phyloP scores from a whole-genome alignment of 2,329 filamentous ascomycete species.

The Fusarium domesticum region DNA sequence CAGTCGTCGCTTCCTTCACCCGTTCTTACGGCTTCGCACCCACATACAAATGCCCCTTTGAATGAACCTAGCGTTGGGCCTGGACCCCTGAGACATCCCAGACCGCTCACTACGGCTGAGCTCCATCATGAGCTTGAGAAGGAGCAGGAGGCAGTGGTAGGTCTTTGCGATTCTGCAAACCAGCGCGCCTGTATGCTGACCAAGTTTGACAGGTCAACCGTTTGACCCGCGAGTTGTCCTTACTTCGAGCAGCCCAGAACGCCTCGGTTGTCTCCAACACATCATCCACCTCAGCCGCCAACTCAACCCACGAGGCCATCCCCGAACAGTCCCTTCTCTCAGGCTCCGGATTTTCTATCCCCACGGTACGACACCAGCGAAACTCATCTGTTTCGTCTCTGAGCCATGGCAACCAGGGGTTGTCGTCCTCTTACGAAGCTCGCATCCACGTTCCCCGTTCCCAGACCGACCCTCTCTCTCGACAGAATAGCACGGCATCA shows the following conservation, averaged over 20 bases:
- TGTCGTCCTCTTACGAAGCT: constrained; percentile 37
- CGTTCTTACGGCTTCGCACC: constrained; percentile 31
- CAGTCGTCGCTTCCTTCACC: constrained; percentile 33
- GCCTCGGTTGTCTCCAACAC: constrained; percentile 63
- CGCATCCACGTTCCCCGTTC: constrained; percentile 46
- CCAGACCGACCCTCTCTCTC: constrained; percentile 45
- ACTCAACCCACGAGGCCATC: constrained; percentile 47
- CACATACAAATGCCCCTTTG: constrained; percentile 17
- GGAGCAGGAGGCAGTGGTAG: constrained; percentile 89
- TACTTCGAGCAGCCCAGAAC: constrained; percentile 71
- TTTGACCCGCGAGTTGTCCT: constrained; percentile 80
- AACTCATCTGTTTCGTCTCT: constrained; percentile 59
- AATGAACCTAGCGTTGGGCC: constrained; percentile 45
- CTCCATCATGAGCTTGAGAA: constrained; percentile 88
- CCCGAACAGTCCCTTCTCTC: constrained; percentile 53
- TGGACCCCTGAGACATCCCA: constrained; percentile 79
- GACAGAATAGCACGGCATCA: constrained; percentile 56
- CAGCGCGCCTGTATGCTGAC: not conserved
- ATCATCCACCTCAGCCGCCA: constrained; percentile 58
- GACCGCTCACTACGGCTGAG: constrained; percentile 83
- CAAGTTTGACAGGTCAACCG: constrained; percentile 71
- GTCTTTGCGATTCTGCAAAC: constrained; percentile 24
- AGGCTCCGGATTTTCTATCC: constrained; percentile 56
- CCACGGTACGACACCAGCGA: constrained; percentile 54
- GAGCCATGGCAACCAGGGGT: constrained; percentile 39